These are phyloP conservation scores for Lichenothelia convexa DNA, from an alignment of 495 filamentous ascomycete genomes.

Conservation along the genomic window DNA sequence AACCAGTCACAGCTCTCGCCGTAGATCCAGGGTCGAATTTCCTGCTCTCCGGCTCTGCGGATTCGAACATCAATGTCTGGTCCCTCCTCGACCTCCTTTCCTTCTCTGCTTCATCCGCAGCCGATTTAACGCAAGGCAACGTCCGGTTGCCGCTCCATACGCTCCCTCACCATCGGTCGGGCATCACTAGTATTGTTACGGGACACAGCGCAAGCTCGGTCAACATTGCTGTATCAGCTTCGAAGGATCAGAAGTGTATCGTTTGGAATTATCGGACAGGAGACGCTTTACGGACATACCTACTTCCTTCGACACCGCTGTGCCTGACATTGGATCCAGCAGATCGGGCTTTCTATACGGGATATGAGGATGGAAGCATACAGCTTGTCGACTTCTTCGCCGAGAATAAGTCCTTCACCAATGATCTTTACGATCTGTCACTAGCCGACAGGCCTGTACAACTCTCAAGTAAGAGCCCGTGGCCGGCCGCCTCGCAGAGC, in stretches of 20 bases:
- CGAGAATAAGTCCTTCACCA: conserved; percentile 1
- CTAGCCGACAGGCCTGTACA: conserved; percentile 11
- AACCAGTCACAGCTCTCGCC: conserved; percentile 59
- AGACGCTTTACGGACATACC: conserved; percentile 52
- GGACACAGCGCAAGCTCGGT: conserved; percentile 48
- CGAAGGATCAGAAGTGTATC: conserved; percentile 64
- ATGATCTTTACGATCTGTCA: conserved; percentile 9
- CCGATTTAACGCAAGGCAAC: conserved; percentile 9
- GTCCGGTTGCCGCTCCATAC: conserved; percentile 35
- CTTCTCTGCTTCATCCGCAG: conserved; percentile 29
- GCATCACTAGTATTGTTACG: conserved; percentile 48
- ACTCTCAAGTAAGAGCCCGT: conserved; percentile 29
- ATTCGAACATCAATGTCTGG: conserved; percentile 85
- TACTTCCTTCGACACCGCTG: conserved; percentile 52
- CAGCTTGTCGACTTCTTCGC: conserved; percentile 63
- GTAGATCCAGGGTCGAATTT: conserved; percentile 55
- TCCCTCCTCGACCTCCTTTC: conserved; percentile 56
- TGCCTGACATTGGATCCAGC: conserved; percentile 66
- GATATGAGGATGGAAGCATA: conserved; percentile 67
- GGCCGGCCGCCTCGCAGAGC: conserved; percentile 40
- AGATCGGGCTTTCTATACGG: conserved; percentile 63
- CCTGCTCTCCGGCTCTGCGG: conserved; percentile 70
- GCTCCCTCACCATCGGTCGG: conserved; percentile 63
- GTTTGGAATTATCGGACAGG: conserved; percentile 81
- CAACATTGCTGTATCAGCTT: conserved; percentile 60